Conservation (phyloP, 2,329 filamentous ascomycete species). For the Epichloe scottii region DNA sequence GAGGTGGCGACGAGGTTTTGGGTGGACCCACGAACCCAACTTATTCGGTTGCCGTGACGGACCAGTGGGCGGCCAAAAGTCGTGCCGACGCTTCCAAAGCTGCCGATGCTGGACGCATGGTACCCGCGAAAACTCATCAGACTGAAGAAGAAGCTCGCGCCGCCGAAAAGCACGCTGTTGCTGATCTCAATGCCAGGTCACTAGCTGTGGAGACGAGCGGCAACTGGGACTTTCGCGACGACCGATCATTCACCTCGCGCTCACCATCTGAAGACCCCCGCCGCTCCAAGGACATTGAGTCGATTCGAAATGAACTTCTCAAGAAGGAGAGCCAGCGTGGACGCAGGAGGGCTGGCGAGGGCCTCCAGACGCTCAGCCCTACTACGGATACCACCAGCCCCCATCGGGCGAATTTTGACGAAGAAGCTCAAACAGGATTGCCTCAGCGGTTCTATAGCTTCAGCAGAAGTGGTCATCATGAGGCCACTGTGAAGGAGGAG, state of each 20-base stretch:
- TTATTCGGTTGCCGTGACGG: conserved; percentile 66
- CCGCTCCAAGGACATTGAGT: conserved; percentile 26
- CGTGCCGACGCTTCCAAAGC: conserved; percentile 45
- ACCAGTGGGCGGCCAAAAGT: conserved; percentile 51
- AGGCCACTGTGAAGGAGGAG: conserved; percentile 6
- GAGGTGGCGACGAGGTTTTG: conserved; percentile 51
- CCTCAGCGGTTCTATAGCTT: conserved; percentile 19
- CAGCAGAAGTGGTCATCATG: conserved; percentile 10
- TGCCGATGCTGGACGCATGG: conserved; percentile 54
- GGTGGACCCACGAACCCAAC: conserved; percentile 62
- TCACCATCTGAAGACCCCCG: conserved; percentile 21
- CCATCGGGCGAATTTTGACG: conserved; percentile 26
- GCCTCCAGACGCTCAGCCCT: conserved; percentile 23
- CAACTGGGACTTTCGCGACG: conserved; percentile 11
- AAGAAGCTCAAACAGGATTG: conserved; percentile 28
- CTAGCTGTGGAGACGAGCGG: conserved; percentile 14
- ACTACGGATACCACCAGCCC: conserved; percentile 20
- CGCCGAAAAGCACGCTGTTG: conserved; percentile 31
- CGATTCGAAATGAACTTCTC: conserved; percentile 22
- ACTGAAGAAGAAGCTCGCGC: conserved; percentile 16
- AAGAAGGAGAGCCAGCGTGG: conserved; percentile 35
- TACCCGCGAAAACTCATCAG: conserved; percentile 32
- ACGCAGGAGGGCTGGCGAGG: conserved; percentile 36
- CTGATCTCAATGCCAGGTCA: conserved; percentile 30
- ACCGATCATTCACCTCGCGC: conserved; percentile 8